Base-by-base conservation (phyloP, 2,329 filamentous ascomycete genomes). In the Pseudogymnoascus sp. region DNA sequence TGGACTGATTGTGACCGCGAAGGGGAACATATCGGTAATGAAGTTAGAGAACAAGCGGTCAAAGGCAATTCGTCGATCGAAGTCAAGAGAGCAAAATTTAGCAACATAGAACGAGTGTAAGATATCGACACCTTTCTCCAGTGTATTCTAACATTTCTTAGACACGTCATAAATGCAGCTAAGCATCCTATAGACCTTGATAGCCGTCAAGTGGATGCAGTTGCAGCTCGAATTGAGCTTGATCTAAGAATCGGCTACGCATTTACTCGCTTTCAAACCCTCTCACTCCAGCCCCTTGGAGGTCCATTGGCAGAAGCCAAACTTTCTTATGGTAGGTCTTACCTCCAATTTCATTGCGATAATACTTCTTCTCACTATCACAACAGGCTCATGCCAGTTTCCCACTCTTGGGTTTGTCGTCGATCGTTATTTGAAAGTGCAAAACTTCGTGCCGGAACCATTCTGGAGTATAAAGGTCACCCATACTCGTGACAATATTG, bases 1-100 rank as follows among this genome's bases (percentile, higher is more conserved):
- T 99, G 94, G 94, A 99, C 94, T 0, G 94, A 99, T 81, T 97
- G 94, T 75, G 94, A 99, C 79, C 86, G 92, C 62, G 94, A 99
- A 80, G 94, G 94, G 36, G 94, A 99, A 74, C 90, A 97, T 72
- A 99, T 99, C 68, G 94, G 94, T 5, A 83, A 89, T 39, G 93
- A 99, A 74, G 93, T 99, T 64, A 87, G 91, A 49, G 84, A 89
- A 60, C 88, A 93, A 63, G 94, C 94, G 4, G 79, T 81, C 55
- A 85, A 86, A 70, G 87, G 84, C 8, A 97, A 97, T 66, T 75
- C 81, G 8, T 79, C 79, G 1, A 86, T 99, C 42, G 82, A 91
- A 65, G 84, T 97, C 63, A 94, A 91, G 71, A 84, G 94, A 69
- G 94, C 94, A 12, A 88, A 81, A 64, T 99, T 99, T 76, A 97